These are phyloP conservation scores for Neonothopanus nambi DNA, from an alignment of 1,284 basidiomycete genomes.

Conservation along the genomic window DNA sequence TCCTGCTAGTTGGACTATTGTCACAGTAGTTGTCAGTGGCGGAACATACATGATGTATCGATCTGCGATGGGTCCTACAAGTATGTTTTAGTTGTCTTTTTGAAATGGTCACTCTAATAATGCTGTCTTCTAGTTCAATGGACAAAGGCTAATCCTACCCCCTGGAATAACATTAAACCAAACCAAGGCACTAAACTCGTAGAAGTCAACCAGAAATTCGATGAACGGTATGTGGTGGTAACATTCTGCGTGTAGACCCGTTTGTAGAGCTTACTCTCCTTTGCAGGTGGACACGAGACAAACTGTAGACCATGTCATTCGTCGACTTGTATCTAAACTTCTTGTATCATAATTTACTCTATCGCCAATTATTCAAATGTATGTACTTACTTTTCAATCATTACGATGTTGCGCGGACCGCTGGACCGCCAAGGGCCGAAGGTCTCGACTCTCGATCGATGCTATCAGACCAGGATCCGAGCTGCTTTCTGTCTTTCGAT, in stretches of 20 bases:
- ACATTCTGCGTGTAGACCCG: slow-evolving; percentile 4
- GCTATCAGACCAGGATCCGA: not conserved
- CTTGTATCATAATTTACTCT: not conserved
- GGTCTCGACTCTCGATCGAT: not conserved
- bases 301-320: slow-evolving; percentile 45
- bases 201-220: slow-evolving; percentile 69
- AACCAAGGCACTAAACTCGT: slow-evolving; percentile 72
- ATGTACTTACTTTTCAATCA: not conserved
- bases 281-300: slow-evolving; percentile 69
- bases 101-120: slow-evolving; percentile 4
- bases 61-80: slow-evolving; percentile 66
- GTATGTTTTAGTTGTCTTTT: slow-evolving; percentile 38
- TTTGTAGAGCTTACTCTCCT: slow-evolving; percentile 14
- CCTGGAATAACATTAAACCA: slow-evolving; percentile 76
- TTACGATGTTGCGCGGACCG: not conserved
- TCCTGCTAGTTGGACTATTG: slow-evolving; percentile 61
- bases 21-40: slow-evolving; percentile 64
- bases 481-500: not conserved
- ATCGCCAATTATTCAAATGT: not conserved
- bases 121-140: slow-evolving; percentile 59
- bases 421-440: not conserved
- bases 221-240: slow-evolving; percentile 53
- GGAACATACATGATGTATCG: slow-evolving; percentile 72
- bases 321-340: not conserved
- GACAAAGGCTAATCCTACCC: slow-evolving; percentile 78